Evolutionary conservation across 257 asterid genomes (phyloP), one percentile per base, ranked within the genome.

Genomic region (Echites panduratus): DNA sequence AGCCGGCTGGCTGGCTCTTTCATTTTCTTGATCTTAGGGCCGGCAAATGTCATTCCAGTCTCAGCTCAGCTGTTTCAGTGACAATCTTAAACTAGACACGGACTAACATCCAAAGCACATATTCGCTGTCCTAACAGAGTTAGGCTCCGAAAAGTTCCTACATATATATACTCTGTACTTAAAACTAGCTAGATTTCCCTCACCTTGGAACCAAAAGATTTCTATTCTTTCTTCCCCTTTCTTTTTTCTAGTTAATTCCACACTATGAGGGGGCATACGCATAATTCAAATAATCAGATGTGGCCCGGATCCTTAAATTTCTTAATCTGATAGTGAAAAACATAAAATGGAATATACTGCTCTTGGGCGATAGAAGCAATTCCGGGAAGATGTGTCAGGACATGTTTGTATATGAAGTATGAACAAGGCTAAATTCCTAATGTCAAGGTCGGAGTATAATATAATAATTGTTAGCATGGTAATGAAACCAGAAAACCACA

Each of bases 1-100:
- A n/a, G n/a, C n/a, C n/a, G n/a, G n/a, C n/a, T n/a, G n/a, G 83
- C 86, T 83, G 83, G 79, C 81, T 52, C 9, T 16, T 13, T 73
- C 49, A 40, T 26, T 8, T 24, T 38, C 12, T 13, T 0, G n/a
- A n/a, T n/a, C n/a, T 40, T 12, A 56, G 40, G 79, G 74, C 70
- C 70, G 70, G 74, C 75, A n/a, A 76, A 4, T 50, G 12, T 27
- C 65, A 47, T 41, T 59, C n/a, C 13, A 56, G 45, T 58, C 40
- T 6, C 32, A 29, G 16, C 41, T 40, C 16, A 49, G 58, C 5
- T 49, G 16, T 70, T 75, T 45, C 16, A 71, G 44, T 71, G 68
- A 43, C 76, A 76, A 61, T 27, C 56, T 49, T 53, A 27, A 41
- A 40, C 14, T 7, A 14, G 40, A 53, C n/a, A n/a, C n/a, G 48